phyloP scores from a whole-genome alignment of 2,329 filamentous ascomycete species.

The Aspergillus persii region DNA sequence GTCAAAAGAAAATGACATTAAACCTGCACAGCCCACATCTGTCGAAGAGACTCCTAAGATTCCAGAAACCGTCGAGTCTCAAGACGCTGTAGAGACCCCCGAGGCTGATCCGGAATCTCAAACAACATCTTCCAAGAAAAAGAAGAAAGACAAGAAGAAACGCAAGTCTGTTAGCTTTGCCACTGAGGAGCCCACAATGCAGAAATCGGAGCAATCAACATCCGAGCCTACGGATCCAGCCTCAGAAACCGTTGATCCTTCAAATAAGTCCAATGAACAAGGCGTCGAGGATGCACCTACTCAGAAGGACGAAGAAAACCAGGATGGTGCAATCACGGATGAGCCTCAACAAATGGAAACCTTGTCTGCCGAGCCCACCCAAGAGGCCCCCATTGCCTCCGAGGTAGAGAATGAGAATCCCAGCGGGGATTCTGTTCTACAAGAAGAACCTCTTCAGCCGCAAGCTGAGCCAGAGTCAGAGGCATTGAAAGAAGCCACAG shows the following conservation, averaged over 20 bases:
- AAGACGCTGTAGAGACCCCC: background rate
- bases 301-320: background rate
- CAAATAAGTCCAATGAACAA: background rate
- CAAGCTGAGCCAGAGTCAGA: background rate
- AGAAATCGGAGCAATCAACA: background rate
- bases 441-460: slow-evolving; percentile 6
- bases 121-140: slow-evolving; percentile 28
- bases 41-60: background rate
- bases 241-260: background rate
- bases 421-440: background rate
- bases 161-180: slow-evolving; percentile 15
- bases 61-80: background rate
- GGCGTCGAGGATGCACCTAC: background rate
- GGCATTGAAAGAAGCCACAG: background rate
- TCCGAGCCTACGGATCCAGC: background rate
- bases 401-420: background rate
- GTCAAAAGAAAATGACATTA: background rate
- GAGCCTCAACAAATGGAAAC: background rate
- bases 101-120: slow-evolving; percentile 9
- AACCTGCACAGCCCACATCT: background rate
- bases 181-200: background rate
- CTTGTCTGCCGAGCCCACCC: background rate
- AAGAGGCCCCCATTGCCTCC: background rate
- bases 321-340: background rate
- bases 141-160: slow-evolving; percentile 42